Conservation (phyloP, 2,329 filamentous ascomycete genomes). For the Penicillium capsulatum region DNA sequence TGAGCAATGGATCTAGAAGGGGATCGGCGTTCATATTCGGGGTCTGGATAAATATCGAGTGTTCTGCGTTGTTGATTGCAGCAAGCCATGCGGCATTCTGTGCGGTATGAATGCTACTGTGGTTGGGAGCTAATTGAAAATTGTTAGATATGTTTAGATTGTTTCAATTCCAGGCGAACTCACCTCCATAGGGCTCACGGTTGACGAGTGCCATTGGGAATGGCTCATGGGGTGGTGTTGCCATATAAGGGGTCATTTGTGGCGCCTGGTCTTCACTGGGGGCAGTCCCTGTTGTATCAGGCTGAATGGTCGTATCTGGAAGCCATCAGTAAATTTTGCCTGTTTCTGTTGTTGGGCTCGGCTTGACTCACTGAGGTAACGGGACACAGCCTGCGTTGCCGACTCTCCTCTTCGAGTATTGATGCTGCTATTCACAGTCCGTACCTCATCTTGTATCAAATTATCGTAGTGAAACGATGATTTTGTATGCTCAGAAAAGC, state of each 20-base stretch:
- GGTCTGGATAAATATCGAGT: constrained; percentile 70
- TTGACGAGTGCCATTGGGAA: constrained; percentile 71
- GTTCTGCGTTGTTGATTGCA: constrained; percentile 60
- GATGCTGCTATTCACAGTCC: constrained; percentile 57
- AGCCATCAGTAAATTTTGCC: not conserved
- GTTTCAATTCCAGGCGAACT: constrained; percentile 10
- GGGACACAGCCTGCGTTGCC: constrained; percentile 56
- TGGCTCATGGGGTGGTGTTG: constrained; percentile 50
- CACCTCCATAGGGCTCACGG: constrained; percentile 60
- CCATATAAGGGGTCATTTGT: constrained; percentile 64
- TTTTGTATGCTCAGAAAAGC: constrained; percentile 54
- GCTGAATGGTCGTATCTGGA: constrained; percentile 53
- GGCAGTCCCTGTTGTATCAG: constrained; percentile 49
- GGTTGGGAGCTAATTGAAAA: constrained; percentile 57
- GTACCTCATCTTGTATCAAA: constrained; percentile 58
- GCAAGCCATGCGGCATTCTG: constrained; percentile 75
- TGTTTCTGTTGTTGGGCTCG: not conserved
- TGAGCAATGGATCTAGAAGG: constrained; percentile 59
- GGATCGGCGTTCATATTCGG: constrained; percentile 71
- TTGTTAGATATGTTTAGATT: not conserved
- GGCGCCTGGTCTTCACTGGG: constrained; percentile 52
- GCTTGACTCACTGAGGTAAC: constrained; percentile 56
- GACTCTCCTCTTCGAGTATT: constrained; percentile 51
- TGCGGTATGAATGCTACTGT: constrained; percentile 59
- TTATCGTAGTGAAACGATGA: constrained; percentile 61